Base-by-base conservation (phyloP, 106 monocot genomes). In the Dendrobium chrysotoxum region DNA sequence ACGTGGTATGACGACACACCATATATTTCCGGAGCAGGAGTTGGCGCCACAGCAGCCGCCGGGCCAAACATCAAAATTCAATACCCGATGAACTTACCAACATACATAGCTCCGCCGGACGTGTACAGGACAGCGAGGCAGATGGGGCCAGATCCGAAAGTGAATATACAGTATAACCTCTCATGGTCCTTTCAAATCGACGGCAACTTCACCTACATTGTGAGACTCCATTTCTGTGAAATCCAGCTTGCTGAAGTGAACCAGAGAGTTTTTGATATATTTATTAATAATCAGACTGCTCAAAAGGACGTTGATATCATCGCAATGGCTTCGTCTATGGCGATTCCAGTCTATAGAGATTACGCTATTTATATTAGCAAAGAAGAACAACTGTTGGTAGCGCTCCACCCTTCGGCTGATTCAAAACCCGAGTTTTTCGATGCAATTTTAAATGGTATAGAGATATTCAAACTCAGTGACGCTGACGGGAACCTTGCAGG, bases 171-270 rank as follows among this genome's bases (percentile, higher is more conserved):
- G 85, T 91, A 73, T 77, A 98, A 98, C 79, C 90, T 98, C 30
- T 91, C 94, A 1, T 98, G 97, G 97, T 78, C 73, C 0, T 89
- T 98, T 73, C 83, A 83, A 70, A 92, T 98, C 0, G 97, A 98
- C 38, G 81, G 73, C 3, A 92, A 92, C 53, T 98, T 90, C 88
- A 98, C 90, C 23, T 98, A 98, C 47, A 17, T 98, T 42, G 89
- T 92, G 9, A 86, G 97, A 79, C 83, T 98, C 78, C 97, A 98
- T 53, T 91, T 98, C 75, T 98, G 98, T 64, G 98, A 98, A 88
- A 67, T 90, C 6, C 68, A 82, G 74, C 26, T 88, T 28, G 77
- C 70, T 31, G 91, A 89, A 80, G 23, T 85, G 75, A 95, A 95
- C 68, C 95, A 94, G 84, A 76, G 98, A 53, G 92, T 88, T 4